Evolutionary conservation across 73 alveolate genomes (phyloP), one percentile per base, ranked within the genome.

Genomic region (Breviolum minutum): DNA sequence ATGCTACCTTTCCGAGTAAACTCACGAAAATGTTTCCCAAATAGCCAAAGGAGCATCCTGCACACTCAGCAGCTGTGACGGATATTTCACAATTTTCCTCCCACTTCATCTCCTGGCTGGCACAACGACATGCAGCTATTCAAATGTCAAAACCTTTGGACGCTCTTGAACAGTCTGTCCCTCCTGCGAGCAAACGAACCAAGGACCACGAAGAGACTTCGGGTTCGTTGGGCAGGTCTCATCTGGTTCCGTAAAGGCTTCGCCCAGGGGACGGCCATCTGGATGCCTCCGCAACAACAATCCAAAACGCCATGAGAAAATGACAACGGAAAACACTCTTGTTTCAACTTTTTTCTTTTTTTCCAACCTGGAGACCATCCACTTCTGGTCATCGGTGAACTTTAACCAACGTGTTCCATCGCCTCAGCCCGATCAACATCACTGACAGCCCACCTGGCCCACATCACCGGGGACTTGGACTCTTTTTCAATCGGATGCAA

Each of bases 231-330:
- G 32, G 63, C 10, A 13, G 24, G 60, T 40, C 76, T 1, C 63
- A 69, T 29, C 68, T 24, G 76, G 85, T 63, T 26, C 81, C 17
- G 87, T 85, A 22, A 69, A 68, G 54, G 96, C 96, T 61, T 89
- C 96, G 27, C 96, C 96, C 85, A 89, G 86, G 22, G 96, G 96
- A 54, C 96, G 96, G 86, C 96, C 96, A 89, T 89, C 96, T 27
- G 86, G 71, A 89, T 63, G 70, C 96, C 95, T 87, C 16, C 54
- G 54, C 54, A 40, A 40, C 54, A 40, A 40, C 0, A 40, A 40
- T 40, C 54, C 54, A 40, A 40, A 40, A 2, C 54, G 54, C 54
- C 54, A 62, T 82, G 24, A 26, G 71, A 40, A 40, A 26, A n/a
- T 76, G 24, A 30, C 0, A 26, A 29, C 29, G 87, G 64, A 27